A percentile compares a stretch with the other conserved stretches of the same genome.
phyloP scores from a whole-genome alignment of 371 early-diverging fungal species.

The Smittium mucronatum region DNA sequence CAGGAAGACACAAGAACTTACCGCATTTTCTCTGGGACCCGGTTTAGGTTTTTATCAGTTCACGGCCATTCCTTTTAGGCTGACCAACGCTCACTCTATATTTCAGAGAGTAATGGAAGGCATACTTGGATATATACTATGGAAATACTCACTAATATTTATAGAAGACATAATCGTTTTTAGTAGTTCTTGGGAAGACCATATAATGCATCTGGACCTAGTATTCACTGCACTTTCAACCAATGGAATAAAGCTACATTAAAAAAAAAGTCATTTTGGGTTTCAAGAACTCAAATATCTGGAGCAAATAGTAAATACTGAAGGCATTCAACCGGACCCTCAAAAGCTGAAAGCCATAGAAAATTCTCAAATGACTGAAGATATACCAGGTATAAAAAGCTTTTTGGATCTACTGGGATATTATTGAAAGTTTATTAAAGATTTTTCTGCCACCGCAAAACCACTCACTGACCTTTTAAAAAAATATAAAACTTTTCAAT shows the following conservation, averaged over 20 bases:
- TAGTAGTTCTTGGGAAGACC: constrained; percentile 3
- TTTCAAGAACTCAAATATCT: constrained; percentile 6
- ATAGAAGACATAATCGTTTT: constrained; percentile 13
- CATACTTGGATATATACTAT: not conserved
- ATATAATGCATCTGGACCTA: not conserved
- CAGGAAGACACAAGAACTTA: not conserved
- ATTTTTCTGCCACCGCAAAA: constrained; percentile 13
- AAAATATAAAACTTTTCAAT: not conserved
- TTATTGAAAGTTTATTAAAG: constrained; percentile 20
- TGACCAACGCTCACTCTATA: constrained; percentile 3
- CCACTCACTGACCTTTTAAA: constrained; percentile 22
- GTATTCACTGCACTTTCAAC: constrained; percentile 19
- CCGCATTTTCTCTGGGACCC: constrained; percentile 4
- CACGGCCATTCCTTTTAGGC: constrained; percentile 1
- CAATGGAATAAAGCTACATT: constrained; percentile 17
- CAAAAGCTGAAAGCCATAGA: constrained; percentile 14
- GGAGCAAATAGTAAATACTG: not conserved
- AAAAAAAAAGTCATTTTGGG: constrained; percentile 16
- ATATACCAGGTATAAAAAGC: constrained; percentile 15
- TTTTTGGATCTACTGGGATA: constrained; percentile 22
- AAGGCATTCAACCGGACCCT: constrained; percentile 12
- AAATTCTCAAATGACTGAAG: constrained; percentile 14
- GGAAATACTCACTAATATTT: not conserved
- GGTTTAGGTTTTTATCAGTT: not conserved
- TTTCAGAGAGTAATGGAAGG: constrained; percentile 8